Base-by-base conservation (phyloP, 768 basidiomycete species). In the Panaeolus papilionaceus region DNA sequence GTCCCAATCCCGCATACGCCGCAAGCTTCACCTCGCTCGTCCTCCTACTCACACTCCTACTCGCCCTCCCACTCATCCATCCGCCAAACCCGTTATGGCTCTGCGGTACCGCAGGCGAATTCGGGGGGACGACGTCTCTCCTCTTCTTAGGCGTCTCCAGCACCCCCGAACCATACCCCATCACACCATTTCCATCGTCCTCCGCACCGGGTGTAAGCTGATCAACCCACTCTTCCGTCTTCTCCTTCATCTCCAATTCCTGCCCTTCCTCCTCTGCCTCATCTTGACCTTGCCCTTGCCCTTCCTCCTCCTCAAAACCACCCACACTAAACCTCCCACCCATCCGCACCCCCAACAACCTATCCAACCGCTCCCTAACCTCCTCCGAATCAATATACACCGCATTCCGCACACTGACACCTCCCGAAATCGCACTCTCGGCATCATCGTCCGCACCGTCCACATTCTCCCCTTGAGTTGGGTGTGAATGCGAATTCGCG, bases 351-450 rank as follows among this genome's bases (percentile, higher is more conserved):
- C 67, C 64, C 14, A 80, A 70, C 61, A 79, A 68, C 64, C 70
- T 67, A 51, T 73, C 74, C 62, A 77, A 45, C 62, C 73, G 71
- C 63, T 71, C 71, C 10, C 71, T 68, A 26, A 79, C 74, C 68
- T 78, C 75, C 9, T 77, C 77, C 9, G 76, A 74, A 65, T 80
- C 76, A 62, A 81, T 73, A 63, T 81, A 81, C 61, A 81, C 77
- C 20, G 80, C 80, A 63, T 79, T 77, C 6, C 80, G 72, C 49
- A 58, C 26, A 16, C 54, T 37, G 33, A 28, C 28, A 33, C n/a
- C 33, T 2, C 26, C 54, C 1, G 20, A 20, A 9, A 28, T 58
- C 8, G 54, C 54, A 58, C 33, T 58, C 11, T 33, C 28, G 14
- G 3, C 54, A 58, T 58, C 54, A 11, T 37, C 54, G 10, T 58